Evolutionary conservation across 2,329 filamentous ascomycete species (phyloP), one percentile per base, ranked within the genome.

Genomic region (Exserohilum rostratum): DNA sequence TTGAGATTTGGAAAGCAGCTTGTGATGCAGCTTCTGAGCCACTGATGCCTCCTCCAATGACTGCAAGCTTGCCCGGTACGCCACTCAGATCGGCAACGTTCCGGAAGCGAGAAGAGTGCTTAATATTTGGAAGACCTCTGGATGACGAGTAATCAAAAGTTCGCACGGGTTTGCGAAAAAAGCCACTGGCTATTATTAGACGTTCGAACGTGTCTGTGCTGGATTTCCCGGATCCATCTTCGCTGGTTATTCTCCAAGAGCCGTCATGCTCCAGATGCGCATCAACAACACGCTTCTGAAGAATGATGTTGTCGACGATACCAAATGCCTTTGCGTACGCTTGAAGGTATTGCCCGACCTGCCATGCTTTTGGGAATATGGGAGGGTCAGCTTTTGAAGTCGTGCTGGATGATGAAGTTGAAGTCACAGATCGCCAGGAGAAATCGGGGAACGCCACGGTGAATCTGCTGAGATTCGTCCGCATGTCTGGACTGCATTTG

Each of bases 11-110:
- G 4, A 85, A 80, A 10, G 89, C 90, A 45, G 93, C 84, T 2
- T 87, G 86, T 9, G 85, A 87, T 0, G 90, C 88, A 44, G 88
- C 88, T 76, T 96, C 91, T 5, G 90, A 84, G 0, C 90, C 90
- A 2, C 90, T 93, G 83, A 95, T 92, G 65, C 92, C 90, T 0
- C 90, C 90, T 0, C 91, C 91, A 1, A 92, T 84, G 0, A 96
- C 80, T 1, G 91, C 79, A 13, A 95, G 85, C 66, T 87, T 90
- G 15, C 84, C 83, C 1, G 66, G 17, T 4, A 38, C 55, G 4
- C 58, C 22, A 6, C 61, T 58, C 11, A 74, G 55, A 3, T 57
- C 54, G 0, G 55, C 49, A 3, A 73, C 38, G 10, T 62, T 45
- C 1, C 70, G 64, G 42, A 74, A 73, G 5, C 60, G 27, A 1